Percentiles rank a stretch among this genome's conserved stretches.
Conservation (phyloP, 1,284 basidiomycete species). For the Marasmius sp. region DNA sequence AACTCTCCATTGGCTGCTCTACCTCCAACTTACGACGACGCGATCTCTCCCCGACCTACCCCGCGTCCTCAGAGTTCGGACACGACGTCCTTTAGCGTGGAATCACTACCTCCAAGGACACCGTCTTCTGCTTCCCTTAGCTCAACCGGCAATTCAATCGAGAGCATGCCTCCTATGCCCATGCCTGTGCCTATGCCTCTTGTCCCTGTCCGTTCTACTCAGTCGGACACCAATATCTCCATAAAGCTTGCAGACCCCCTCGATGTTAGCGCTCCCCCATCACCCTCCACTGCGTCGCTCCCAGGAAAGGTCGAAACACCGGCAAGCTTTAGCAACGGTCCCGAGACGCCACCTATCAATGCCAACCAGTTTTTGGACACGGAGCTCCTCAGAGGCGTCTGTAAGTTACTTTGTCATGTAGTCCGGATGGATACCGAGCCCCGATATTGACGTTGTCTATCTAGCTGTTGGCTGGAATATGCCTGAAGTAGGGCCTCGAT, state of each 20-base stretch:
- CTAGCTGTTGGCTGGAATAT: conserved; percentile 64
- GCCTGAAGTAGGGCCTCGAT: conserved; percentile 51
- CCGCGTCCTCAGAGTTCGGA: not conserved
- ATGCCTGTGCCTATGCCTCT: not conserved
- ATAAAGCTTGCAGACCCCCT: not conserved
- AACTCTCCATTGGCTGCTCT: not conserved
- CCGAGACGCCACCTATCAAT: conserved; percentile 25
- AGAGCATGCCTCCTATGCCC: not conserved
- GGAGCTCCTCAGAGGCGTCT: conserved; percentile 61
- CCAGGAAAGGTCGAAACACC: conserved; percentile 9
- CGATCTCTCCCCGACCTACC: conserved; percentile 7
- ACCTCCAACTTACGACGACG: conserved; percentile 14
- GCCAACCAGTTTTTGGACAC: conserved; percentile 60
- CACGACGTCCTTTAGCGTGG: not conserved
- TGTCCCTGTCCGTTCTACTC: not conserved
- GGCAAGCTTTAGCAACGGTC: not conserved
- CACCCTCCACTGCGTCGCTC: not conserved
- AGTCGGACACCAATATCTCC: not conserved
- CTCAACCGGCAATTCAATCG: not conserved
- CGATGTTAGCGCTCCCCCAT: not conserved
- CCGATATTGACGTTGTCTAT: conserved; percentile 3
- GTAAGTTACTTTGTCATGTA: conserved; percentile 38
- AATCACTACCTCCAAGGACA: not conserved
- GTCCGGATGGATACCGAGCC: conserved; percentile 14
- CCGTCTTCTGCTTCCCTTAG: not conserved